A percentile compares a stretch with the other conserved stretches of the same genome.
Conservation (phyloP, 192 early-diverging fungal species). For the Phlyctochytrium bullatum region DNA sequence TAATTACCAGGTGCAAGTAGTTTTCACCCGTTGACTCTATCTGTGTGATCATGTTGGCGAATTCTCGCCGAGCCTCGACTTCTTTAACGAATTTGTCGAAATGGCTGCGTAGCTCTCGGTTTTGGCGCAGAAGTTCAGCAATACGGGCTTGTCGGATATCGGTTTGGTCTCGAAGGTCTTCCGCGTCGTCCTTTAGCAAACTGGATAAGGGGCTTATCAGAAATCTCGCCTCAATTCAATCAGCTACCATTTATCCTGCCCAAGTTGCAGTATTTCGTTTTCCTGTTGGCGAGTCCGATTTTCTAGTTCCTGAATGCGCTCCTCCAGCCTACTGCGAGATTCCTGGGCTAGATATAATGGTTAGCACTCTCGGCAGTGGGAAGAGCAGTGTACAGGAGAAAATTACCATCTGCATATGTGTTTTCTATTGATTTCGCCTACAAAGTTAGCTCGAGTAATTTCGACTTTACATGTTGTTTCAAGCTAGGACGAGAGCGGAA, state of each 20-base stretch:
- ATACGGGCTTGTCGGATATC: constrained; percentile 26
- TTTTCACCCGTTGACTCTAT: constrained; percentile 38
- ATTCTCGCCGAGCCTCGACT: constrained; percentile 20
- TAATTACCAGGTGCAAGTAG: constrained; percentile 36
- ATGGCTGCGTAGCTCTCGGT: constrained; percentile 19
- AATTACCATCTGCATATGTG: constrained; percentile 14
- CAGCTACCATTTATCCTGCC: constrained; percentile 39
- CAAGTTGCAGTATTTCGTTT: constrained; percentile 32
- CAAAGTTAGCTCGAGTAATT: background rate
- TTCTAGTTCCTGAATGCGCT: constrained; percentile 34
- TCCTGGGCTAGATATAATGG: constrained; percentile 23
- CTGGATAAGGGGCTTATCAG: background rate
- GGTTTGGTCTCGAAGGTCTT: constrained; percentile 28
- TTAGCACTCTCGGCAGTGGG: background rate
- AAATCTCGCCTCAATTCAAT: background rate
- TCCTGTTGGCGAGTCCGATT: constrained; percentile 19
- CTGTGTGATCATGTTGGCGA: constrained; percentile 29
- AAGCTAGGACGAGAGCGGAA: too few relatives aligned
- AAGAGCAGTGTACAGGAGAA: background rate
- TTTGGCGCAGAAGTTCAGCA: constrained; percentile 13
- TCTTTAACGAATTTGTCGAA: constrained; percentile 32
- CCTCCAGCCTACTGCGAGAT: constrained; percentile 29
- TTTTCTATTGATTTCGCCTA: constrained; percentile 28
- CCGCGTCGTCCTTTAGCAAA: constrained; percentile 39
- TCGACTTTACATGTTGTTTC: too few relatives aligned